Base-by-base conservation (phyloP, 345 rosid species). In the Isatis tinctoria region DNA sequence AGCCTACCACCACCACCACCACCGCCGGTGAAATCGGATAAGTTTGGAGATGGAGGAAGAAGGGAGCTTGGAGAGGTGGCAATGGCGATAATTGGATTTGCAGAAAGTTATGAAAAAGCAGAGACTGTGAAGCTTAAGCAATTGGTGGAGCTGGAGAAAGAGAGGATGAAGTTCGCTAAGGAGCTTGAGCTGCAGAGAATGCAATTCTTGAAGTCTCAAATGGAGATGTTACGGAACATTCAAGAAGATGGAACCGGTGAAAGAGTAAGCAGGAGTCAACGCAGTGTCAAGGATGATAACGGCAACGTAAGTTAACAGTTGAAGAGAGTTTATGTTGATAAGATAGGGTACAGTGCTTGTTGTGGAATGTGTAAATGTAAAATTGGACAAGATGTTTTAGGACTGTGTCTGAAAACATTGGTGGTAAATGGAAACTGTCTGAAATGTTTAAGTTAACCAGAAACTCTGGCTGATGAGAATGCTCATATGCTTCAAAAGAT, bases 171-270 rank as follows among this genome's bases (percentile, higher is more conserved):
- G 80, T 90, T 87, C 11, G 85, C 81, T 0, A 88, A 88, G 76
- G 95, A 92, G 79, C 60, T 88, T 76, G 94, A 92, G 77, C 43
- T 86, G 86, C 89, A 88, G 86, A 86, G 88, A 68, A 93, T 90
- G 90, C 84, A 88, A 57, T 88, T 85, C 58, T 88, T 67, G 85
- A 81, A 81, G 69, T 79, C 85, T 28, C 95, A 92, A 65, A 28
- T 82, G 83, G 93, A 88, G 82, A 84, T 90, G 62, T 80, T 88
- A 0, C 80, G 79, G 76, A 60, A 79, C 78, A 84, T 74, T 78
- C 74, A 65, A 14, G 80, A 72, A 2, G 60, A 53, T 35, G 14
- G 53, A 83, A 77, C 65, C 58, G 10, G 57, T 65, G 37, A 22
- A 22, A 24, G 49, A 37, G n/a, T 9, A 27, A 26, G 13, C 62